Base-by-base conservation (phyloP, 73 alveolate genomes). In the Symbiodinium pilosum region DNA sequence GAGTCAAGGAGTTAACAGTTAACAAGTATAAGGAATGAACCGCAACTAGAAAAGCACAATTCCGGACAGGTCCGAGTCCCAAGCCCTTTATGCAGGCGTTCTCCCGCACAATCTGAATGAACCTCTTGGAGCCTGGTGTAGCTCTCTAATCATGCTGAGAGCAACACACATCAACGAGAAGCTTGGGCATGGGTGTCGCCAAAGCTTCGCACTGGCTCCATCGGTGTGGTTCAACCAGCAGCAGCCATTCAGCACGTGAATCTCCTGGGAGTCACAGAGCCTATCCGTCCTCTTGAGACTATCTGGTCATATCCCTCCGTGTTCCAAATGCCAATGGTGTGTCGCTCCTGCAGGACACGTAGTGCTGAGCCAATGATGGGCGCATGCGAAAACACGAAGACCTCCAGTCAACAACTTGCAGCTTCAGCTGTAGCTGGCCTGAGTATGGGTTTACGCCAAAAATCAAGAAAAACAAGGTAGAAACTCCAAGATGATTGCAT, bases 201-300 rank as follows among this genome's bases (percentile, higher is more conserved):
- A 47, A 7, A 54, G 94, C 28, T 16, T 26, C 26, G 7, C 6
- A 34, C 89, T 92, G 64, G 43, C 69, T 56, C 75, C 89, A 21
- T 92, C 89, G 0, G 88, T 26, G 92, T 92, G 98, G 98, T 92
- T 92, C 83, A 92, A 41, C 98, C 98, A 92, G 59, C 91, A 69
- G 84, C 98, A 92, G 41, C 98, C 98, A 32, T 92, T 92, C 84
- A 92, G 59, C 52, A 92, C 98, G 36, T 92, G 98, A 40, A 71
- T 26, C 39, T 87, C 94, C 94, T 87, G 77, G 36, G 39, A 64
- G n/a, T n/a, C n/a, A n/a, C n/a, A n/a, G n/a, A n/a, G n/a, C n/a
- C n/a, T n/a, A n/a, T n/a, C n/a, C n/a, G n/a, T n/a, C 30, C 83
- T 34, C 38, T n/a, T 64, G 81, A 64, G 30, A 18, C 30, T 34